A percentile compares a stretch with the other conserved stretches of the same genome.
Conservation (phyloP, 2,329 filamentous ascomycete species). For the Cladobotryum mycophilum region DNA sequence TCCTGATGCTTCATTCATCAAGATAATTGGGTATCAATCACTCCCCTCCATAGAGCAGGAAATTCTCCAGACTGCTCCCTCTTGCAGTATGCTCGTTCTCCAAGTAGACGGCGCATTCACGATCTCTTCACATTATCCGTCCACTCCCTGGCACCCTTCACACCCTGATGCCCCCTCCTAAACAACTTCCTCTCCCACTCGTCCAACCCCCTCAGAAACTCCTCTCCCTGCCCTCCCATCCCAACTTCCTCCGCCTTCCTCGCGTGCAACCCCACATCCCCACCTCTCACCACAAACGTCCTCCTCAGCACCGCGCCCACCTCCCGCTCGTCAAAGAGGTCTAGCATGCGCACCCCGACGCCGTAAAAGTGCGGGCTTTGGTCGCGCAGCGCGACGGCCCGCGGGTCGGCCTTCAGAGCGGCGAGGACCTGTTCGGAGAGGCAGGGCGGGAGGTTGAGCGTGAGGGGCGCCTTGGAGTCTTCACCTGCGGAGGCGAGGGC, state of each 20-base stretch:
- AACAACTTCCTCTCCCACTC: constrained; percentile 81
- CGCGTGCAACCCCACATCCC: constrained; percentile 81
- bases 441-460: constrained; percentile 73
- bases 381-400: constrained; percentile 75
- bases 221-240: constrained; percentile 55
- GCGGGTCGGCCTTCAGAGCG: constrained; percentile 83
- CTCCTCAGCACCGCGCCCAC: constrained; percentile 69
- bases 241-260: constrained; percentile 66
- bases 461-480: constrained; percentile 56
- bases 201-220: constrained; percentile 83
- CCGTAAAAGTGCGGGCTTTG: constrained; percentile 85
- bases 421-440: constrained; percentile 77
- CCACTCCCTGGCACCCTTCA: constrained; percentile 65
- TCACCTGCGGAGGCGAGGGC: constrained; percentile 56
- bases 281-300: constrained; percentile 75
- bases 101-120: constrained; percentile 18
- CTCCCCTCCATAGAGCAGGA: no score
- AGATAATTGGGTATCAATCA: no score
- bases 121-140: constrained; percentile 49
- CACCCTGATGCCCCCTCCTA: constrained; percentile 65
- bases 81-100: no score
- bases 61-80: no score
- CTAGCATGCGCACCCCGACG: constrained; percentile 76
- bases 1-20: no score
- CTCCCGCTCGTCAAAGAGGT: constrained; percentile 76